Evolutionary conservation across 208 protist species (phyloP).

Genomic region (Acanthamoeba triangularis): DNA sequence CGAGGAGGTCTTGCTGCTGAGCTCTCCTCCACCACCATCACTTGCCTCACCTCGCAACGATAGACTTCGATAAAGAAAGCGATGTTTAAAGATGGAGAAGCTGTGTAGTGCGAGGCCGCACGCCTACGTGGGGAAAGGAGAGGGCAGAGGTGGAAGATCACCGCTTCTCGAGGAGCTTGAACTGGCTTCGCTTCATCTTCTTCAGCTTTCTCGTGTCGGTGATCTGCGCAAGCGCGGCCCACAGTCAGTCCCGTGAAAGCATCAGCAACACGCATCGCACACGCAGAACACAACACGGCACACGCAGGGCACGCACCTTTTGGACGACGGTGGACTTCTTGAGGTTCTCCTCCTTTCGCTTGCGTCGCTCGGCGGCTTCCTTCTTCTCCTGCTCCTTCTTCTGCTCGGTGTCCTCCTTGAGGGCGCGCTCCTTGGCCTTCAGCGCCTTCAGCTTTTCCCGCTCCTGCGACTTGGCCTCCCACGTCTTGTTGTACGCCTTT

Average conservation of each 20-base stretch:
- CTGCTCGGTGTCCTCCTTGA: constrained; percentile 13
- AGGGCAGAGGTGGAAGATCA: neutral
- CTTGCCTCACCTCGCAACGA: neutral
- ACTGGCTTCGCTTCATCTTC: constrained; percentile 69
- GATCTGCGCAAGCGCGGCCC: neutral
- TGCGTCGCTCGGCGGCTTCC: constrained; percentile 45
- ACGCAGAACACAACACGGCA: neutral
- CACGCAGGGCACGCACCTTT: neutral
- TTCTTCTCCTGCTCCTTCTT: constrained; percentile 67
- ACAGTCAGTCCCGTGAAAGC: neutral
- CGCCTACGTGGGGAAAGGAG: no score
- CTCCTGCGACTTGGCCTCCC: neutral
- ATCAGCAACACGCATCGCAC: neutral
- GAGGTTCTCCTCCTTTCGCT: constrained; percentile 47
- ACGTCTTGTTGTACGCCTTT: constrained; percentile 31
- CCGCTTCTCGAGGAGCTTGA: constrained; percentile 61
- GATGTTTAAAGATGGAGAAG: neutral
- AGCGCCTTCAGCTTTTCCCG: constrained; percentile 22
- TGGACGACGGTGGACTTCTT: constrained; percentile 64
- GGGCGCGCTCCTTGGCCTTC: neutral
- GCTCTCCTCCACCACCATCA: neutral
- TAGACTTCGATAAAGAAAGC: no score
- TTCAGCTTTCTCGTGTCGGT: constrained; percentile 58
- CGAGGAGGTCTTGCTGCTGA: neutral
- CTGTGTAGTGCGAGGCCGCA: neutral